Conservation (phyloP, 805 yeast genomes). For the Ogataea nitratoaversa region DNA sequence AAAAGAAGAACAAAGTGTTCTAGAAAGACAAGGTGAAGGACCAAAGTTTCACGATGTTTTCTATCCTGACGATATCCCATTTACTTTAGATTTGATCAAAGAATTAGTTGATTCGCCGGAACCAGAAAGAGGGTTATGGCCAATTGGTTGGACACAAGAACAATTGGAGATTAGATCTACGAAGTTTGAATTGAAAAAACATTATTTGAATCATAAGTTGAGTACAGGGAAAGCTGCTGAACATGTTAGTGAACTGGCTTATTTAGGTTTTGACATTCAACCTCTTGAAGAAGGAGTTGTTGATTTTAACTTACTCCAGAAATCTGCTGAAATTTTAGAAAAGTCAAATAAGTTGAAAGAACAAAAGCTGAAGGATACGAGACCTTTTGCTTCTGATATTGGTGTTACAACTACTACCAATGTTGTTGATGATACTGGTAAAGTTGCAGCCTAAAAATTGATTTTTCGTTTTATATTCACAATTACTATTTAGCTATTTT, state of each 20-base stretch:
- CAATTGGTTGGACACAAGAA: not conserved
- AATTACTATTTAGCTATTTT: too few species aligned
- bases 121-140: not conserved
- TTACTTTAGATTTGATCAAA: constrained; percentile 19
- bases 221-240: not conserved
- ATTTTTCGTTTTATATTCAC: too few species aligned
- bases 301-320: not conserved
- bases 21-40: constrained; percentile 40
- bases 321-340: not conserved
- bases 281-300: not conserved
- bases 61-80: constrained; percentile 56
- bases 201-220: not conserved
- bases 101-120: not conserved
- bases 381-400: too few species aligned
- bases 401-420: too few species aligned
- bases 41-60: constrained; percentile 46
- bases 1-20: constrained; percentile 36
- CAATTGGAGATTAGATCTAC: not conserved
- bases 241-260: not conserved
- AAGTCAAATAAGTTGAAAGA: not conserved
- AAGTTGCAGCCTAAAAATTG: too few species aligned
- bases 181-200: not conserved
- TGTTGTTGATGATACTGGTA: too few species aligned
- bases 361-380: not conserved
- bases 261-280: not conserved